Evolutionary conservation across 2,329 filamentous ascomycete genomes (phyloP).

Genomic region (Cladophialophora psammophila): DNA sequence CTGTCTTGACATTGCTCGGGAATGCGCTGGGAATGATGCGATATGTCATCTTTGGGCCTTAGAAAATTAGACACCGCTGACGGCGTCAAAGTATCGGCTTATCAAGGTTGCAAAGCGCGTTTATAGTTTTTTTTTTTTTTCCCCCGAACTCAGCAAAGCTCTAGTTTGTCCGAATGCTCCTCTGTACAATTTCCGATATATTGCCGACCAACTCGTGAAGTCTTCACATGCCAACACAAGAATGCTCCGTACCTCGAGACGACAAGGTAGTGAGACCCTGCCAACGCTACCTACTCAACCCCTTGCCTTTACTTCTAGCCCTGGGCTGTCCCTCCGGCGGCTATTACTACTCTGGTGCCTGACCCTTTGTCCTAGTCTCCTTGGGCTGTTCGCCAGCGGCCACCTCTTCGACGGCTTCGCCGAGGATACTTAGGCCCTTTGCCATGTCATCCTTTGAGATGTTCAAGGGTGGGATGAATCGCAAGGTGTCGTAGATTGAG

Average conservation of each 20-base stretch:
- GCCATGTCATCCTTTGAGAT: slow-evolving; percentile 50
- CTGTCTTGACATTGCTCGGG: slow-evolving; percentile 38
- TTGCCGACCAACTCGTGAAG: not conserved
- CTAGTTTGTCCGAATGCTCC: slow-evolving; percentile 1
- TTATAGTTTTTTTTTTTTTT: not conserved
- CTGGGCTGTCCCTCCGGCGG: not conserved
- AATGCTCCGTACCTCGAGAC: not conserved
- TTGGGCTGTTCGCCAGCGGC: slow-evolving; percentile 40
- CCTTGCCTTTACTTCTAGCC: not conserved
- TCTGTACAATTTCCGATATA: slow-evolving; percentile 2
- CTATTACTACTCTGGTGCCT: slow-evolving; percentile 29
- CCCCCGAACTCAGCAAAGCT: not conserved
- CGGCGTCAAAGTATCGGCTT: not conserved
- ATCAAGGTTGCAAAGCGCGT: not conserved
- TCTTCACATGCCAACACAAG: too few relatives aligned
- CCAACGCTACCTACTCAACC: not conserved
- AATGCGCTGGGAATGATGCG: slow-evolving; percentile 37
- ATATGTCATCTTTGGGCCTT: slow-evolving; percentile 33
- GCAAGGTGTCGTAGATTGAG: slow-evolving; percentile 50
- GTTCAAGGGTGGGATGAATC: slow-evolving; percentile 51
- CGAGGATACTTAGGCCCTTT: slow-evolving; percentile 47
- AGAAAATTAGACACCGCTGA: not conserved
- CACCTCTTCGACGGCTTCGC: slow-evolving; percentile 48
- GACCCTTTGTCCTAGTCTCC: slow-evolving; percentile 35
- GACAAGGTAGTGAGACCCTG: not conserved